Evolutionary conservation across 176 grass and related monocot genomes (phyloP).

Genomic region (Melocanna baccifera): DNA sequence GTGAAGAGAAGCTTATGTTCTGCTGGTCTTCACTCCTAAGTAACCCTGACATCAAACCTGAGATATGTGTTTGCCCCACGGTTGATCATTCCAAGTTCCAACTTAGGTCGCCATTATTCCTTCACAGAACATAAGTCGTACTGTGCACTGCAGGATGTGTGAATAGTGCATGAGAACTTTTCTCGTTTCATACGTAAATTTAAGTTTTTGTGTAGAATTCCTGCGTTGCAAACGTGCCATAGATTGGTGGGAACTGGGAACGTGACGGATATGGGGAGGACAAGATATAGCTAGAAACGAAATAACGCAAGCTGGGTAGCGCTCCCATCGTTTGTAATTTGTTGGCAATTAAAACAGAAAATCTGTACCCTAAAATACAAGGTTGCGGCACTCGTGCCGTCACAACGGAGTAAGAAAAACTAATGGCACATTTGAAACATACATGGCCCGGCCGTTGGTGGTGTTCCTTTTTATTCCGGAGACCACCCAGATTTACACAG

Average conservation of each 20-base stretch:
- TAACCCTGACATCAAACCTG: not conserved
- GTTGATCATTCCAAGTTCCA: not conserved
- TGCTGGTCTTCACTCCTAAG: not conserved
- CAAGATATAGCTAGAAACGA: not conserved
- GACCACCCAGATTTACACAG: constrained; percentile 37
- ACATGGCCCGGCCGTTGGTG: not conserved
- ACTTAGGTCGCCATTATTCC: not conserved
- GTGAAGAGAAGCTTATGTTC: not conserved
- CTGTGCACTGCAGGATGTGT: not conserved
- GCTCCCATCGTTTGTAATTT: not conserved
- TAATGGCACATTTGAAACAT: constrained; percentile 22
- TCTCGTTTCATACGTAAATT: too few species aligned
- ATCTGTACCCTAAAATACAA: constrained; percentile 27
- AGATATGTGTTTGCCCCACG: not conserved
- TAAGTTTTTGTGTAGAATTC: too few species aligned
- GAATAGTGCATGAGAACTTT: not conserved
- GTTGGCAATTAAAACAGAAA: not conserved
- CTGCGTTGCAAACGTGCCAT: too few species aligned
- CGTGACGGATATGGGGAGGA: not conserved
- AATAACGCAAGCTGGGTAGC: not conserved
- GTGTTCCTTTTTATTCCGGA: constrained; percentile 34
- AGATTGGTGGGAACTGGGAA: not conserved
- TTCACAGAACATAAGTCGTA: not conserved
- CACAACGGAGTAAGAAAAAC: constrained; percentile 24
- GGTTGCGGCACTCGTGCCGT: constrained; percentile 6